Percentiles rank a stretch among this genome's conserved stretches.
Evolutionary conservation across 1,139 yeast genomes (phyloP).

Genomic region (Magnusiomyces fungicola): DNA sequence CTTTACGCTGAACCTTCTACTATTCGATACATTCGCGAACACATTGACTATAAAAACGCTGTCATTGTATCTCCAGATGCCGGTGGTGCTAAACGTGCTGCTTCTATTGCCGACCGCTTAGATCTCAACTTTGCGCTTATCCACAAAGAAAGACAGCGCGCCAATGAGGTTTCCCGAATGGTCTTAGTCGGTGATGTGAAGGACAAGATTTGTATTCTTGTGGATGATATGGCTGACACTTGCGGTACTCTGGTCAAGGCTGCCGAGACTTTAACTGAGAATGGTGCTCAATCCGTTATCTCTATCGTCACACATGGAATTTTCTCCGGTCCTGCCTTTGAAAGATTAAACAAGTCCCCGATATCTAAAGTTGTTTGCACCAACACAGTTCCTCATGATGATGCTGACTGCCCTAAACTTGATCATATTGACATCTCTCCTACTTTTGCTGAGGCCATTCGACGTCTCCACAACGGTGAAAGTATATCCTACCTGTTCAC

Average conservation of each 20-base stretch:
- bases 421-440: slow-evolving; percentile 82
- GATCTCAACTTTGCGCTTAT: slow-evolving; percentile 91
- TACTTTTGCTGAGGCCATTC: slow-evolving; percentile 75
- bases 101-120: slow-evolving; percentile 83
- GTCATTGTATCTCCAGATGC: slow-evolving; percentile 96
- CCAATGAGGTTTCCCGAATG: slow-evolving; percentile 90
- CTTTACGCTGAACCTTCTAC: slow-evolving; percentile 93
- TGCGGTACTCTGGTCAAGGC: slow-evolving; percentile 96
- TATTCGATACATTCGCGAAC: slow-evolving; percentile 72
- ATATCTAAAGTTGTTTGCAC: slow-evolving; percentile 82
- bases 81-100: slow-evolving; percentile 98
- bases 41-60: slow-evolving; percentile 51
- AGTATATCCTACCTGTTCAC: slow-evolving; percentile 87
- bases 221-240: slow-evolving; percentile 98
- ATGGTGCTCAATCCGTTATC: slow-evolving; percentile 76
- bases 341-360: slow-evolving; percentile 68
- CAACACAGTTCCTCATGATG: slow-evolving; percentile 86
- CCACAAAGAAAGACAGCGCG: slow-evolving; percentile 91
- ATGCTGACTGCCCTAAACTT: slow-evolving; percentile 60
- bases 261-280: slow-evolving; percentile 74
- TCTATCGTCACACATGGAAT: slow-evolving; percentile 97
- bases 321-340: slow-evolving; percentile 77
- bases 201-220: slow-evolving; percentile 76
- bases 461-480: slow-evolving; percentile 96
- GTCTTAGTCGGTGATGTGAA: slow-evolving; percentile 93